These are phyloP conservation scores for Thraustochytrium sp. DNA, from an alignment of 352 stramenopile genomes.

Conservation along the genomic window DNA sequence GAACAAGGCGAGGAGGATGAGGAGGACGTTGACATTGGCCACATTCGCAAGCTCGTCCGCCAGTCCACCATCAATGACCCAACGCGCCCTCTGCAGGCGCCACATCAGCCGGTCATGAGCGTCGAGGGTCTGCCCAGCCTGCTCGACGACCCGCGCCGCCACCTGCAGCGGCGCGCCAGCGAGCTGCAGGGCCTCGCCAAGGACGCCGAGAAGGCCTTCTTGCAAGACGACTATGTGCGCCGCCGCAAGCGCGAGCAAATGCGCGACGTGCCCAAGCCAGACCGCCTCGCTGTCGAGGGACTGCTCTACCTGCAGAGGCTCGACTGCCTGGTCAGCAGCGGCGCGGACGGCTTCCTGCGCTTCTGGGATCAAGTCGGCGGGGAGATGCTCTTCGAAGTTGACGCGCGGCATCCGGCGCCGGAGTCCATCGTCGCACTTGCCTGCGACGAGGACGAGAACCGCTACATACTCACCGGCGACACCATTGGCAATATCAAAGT, in stretches of 20 bases:
- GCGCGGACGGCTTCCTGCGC: conserved; percentile 21
- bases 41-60: not conserved
- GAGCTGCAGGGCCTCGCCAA: not conserved
- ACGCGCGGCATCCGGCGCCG: not conserved
- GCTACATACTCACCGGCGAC: conserved; percentile 46
- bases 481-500: conserved; percentile 35
- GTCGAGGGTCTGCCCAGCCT: too few relatives aligned
- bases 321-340: not conserved
- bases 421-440: conserved; percentile 25
- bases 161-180: not conserved
- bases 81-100: not conserved
- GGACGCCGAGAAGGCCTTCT: not conserved
- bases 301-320: conserved; percentile 16
- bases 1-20: not conserved
- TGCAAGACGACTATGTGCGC: not conserved
- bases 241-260: not conserved
- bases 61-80: not conserved
- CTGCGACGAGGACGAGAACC: conserved; percentile 11
- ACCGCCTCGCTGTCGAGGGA: conserved; percentile 12
- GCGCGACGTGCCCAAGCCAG: not conserved
- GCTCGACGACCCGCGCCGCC: not conserved
- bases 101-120: not conserved
- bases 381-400: conserved; percentile 7
- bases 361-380: conserved; percentile 15
- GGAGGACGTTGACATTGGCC: not conserved